Evolutionary conservation across 2,329 filamentous ascomycete species (phyloP), one percentile per base, ranked within the genome.

Genomic region (Scedosporium boydii): DNA sequence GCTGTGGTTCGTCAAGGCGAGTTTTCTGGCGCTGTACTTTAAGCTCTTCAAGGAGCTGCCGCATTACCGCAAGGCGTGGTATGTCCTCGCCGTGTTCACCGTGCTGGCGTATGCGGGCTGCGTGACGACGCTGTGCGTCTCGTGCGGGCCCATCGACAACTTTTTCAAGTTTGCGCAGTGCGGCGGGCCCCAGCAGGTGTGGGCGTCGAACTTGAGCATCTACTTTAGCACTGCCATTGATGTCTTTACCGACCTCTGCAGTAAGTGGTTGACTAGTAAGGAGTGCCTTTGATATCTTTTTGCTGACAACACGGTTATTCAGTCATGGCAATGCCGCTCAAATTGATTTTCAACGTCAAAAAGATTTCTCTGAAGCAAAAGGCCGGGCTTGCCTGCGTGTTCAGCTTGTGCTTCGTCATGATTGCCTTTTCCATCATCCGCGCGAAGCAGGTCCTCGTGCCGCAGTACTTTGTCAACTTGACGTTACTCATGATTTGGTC

Each of bases 1-100:
- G 1, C 59, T 70, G 1, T 70, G 68, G 67, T 63, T 63, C 14
- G 65, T 70, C 41, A 70, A 70, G 51, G 67, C 68, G 6, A 67
- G 68, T 59, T 67, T 69, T 58, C 55, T 70, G 44, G 59, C 65
- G 23, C 34, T 68, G 14, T 68, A 68, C 59, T 70, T 63, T 53
- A 62, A 64, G 2, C 62, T 69, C 18, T 64, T 69, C 29, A 57
- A 61, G 18, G 63, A 64, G 10, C 62, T 67, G 34, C 60, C 64
- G 4, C 14, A 64, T 23, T 42, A 64, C 6, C 61, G 65, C 7
- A 61, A 61, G 51, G 41, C 64, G 2, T 70, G 68, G 68, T 68
- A 65, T 27, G 29, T n/a, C 6, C 63, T 68, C 23, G 64, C 61
- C 16, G 46, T 62, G 4, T 68, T 69, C 48, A 60, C 64, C 12